Conservation (phyloP, 1,284 basidiomycete species). For the Sporisorium reilianum region DNA sequence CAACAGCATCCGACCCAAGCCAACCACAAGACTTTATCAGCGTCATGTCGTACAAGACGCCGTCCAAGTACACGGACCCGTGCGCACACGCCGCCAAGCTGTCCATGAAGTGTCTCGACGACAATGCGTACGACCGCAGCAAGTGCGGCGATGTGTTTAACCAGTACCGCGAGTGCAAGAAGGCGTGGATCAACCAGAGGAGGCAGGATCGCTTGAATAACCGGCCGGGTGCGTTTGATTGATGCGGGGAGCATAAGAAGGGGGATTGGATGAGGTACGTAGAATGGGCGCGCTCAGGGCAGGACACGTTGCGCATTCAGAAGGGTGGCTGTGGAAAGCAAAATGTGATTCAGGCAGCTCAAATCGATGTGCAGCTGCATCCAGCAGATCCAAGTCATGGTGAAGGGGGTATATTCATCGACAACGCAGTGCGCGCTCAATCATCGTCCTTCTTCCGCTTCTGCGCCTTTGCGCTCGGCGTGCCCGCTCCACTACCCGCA, state of each 20-base stretch:
- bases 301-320: too few species aligned
- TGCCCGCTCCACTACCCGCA: background rate
- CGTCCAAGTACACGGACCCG: slow-evolving; percentile 63
- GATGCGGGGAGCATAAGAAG: background rate
- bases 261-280: background rate
- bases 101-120: slow-evolving; percentile 66
- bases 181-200: slow-evolving; percentile 57
- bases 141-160: slow-evolving; percentile 63
- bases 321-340: too few species aligned
- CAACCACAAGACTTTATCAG: slow-evolving; percentile 53
- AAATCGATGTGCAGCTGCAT: too few species aligned
- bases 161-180: slow-evolving; percentile 64
- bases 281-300: too few species aligned
- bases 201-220: slow-evolving; percentile 52
- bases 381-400: too few species aligned
- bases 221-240: slow-evolving; percentile 54
- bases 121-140: slow-evolving; percentile 59
- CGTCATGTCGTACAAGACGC: slow-evolving; percentile 57
- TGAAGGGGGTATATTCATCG: background rate
- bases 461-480: slow-evolving; percentile 22
- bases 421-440: background rate
- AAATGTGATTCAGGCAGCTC: too few species aligned
- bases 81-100: slow-evolving; percentile 65
- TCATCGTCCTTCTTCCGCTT: slow-evolving; percentile 55
- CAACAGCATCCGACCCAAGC: slow-evolving; percentile 14